Evolutionary conservation across 805 yeast species (phyloP), one percentile per base, ranked within the genome.

Genomic region (Wickerhamomyces pijperi): DNA sequence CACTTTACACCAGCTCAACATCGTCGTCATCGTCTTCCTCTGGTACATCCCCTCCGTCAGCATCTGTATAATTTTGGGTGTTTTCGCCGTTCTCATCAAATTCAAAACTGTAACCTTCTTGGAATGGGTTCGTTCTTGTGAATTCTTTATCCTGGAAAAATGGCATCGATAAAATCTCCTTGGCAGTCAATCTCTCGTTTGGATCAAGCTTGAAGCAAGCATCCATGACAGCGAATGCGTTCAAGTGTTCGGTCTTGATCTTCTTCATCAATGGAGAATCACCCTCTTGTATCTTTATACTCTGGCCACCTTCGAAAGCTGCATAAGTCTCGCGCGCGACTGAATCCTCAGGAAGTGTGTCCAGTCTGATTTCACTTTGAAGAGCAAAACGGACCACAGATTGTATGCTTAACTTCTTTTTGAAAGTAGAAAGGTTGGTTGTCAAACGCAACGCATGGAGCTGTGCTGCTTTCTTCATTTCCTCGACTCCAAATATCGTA

Each of bases 361-460:
- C 79, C 34, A 71, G 72, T 28, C 68, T 71, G 41, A 60, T 60
- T 50, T 78, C 85, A 33, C 61, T 40, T 5, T 49, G 36, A n/a
- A 70, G 45, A 1, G 72, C 62, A 50, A 62, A 58, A 40, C 64
- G 59, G 5, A 74, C 58, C n/a, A 76, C 48, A 32, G 67, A 61
- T 6, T 53, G 32, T 18, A 32, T 14, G 19, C 41, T 44, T 28
- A 34, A 42, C 15, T 37, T 45, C 18, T 32, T 40, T 21, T 64
- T 66, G 19, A 80, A 53, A 3, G 78, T 71, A 1, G 72, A 70
- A 13, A 78, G 54, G 32, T 67, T 74, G 4, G 82, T 67, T 42
- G 87, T 96, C 38, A 90, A 72, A 0, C 87, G 92, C 39, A 88
- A 69, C 0, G 97, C 97, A 63, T 92, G 98, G 32, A 85, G 57